Base-by-base conservation (phyloP, 2,329 filamentous ascomycete genomes). In the Cercospora canescens region DNA sequence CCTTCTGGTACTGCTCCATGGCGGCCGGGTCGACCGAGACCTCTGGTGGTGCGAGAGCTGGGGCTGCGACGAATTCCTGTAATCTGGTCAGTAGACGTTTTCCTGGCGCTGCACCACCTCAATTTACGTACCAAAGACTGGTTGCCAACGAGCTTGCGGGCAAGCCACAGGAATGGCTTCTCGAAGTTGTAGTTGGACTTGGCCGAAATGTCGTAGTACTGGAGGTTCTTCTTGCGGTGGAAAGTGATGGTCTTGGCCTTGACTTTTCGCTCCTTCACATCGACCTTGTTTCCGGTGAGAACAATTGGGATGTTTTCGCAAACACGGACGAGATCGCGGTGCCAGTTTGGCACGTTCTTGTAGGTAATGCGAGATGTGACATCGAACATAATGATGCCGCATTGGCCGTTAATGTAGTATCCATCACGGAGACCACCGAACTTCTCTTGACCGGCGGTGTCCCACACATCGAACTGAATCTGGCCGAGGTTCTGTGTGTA, bases 271-370 rank as follows among this genome's bases (percentile, higher is more conserved):
- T 99, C 95, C 91, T 99, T 99, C 73, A 99, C 95, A 79, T 99
- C 94, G 82, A 99, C 94, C 89, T 99, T 99, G 92, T 99, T 99
- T 79, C 94, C 94, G 82, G 90, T 93, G 72, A 99, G 91, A 77
- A 98, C 95, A 78, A 99, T 98, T 76, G 94, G 94, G 78, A 99
- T 95, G 87, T 95, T 96, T 88, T 99, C 94, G 86, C 94, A 98
- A 79, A 99, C 94, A 84, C 94, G 95, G 84, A 97, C 94, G 77
- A 99, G 89, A 79, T 99, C 95, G 86, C 95, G 95, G 85, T 99
- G 95, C 95, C 95, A 99, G 91, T 98, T 98, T 85, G 95, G 95
- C 72, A 99, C 95, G 87, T 99, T 99, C 91, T 99, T 99, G 91
- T 99, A 99, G 82, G 95, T 99, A 82, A 99, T 98, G 80, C 95